A percentile compares a stretch with the other conserved stretches of the same genome.
Conservation (phyloP, 495 filamentous ascomycete species). For the Parathielavia appendiculata region DNA sequence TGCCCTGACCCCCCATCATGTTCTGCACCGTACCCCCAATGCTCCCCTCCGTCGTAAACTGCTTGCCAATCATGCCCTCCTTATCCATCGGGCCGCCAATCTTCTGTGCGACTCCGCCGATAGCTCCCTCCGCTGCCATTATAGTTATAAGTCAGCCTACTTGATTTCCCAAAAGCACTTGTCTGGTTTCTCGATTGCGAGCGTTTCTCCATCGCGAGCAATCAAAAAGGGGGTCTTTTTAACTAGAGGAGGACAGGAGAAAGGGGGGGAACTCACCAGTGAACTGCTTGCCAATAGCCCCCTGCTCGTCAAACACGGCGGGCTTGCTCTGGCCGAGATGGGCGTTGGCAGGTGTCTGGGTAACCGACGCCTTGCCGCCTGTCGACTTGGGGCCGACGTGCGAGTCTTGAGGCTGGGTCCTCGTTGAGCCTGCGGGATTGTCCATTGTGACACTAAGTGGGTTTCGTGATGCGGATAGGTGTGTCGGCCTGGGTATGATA, state of each 20-base stretch:
- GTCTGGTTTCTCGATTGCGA: too few relatives aligned
- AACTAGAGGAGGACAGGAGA: neutral
- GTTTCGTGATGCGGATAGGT: too few relatives aligned
- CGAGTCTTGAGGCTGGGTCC: constrained; percentile 12
- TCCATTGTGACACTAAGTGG: neutral
- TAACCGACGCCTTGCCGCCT: constrained; percentile 21
- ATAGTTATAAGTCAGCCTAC: neutral
- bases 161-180: neutral
- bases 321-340: constrained; percentile 23
- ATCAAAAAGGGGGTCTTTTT: too few relatives aligned
- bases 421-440: neutral
- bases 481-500: too few relatives aligned
- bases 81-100: constrained; percentile 52
- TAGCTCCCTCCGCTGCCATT: constrained; percentile 40
- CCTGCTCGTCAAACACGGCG: constrained; percentile 33
- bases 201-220: too few relatives aligned
- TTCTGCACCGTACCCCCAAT: constrained; percentile 45
- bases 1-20: constrained; percentile 26
- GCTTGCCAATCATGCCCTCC: constrained; percentile 44
- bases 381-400: constrained; percentile 22
- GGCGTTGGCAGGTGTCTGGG: constrained; percentile 24
- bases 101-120: constrained; percentile 48
- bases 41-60: constrained; percentile 45
- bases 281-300: constrained; percentile 39
- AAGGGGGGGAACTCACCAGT: constrained; percentile 20